Base-by-base conservation (phyloP, 345 rosid species). In the Luvunga scandens region DNA sequence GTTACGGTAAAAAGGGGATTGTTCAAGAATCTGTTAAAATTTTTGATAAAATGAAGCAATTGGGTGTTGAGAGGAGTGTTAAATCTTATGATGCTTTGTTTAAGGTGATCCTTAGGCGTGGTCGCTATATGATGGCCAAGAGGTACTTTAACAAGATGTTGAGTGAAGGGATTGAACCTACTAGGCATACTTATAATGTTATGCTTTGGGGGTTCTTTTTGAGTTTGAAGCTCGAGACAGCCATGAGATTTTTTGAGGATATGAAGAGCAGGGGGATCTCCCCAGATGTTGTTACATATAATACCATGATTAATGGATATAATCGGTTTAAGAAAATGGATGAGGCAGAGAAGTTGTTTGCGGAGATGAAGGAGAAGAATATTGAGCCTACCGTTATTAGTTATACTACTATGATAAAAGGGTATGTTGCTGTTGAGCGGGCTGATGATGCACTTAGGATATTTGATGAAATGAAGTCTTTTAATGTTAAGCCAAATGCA, bases 121-220 rank as follows among this genome's bases (percentile, higher is more conserved):
- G 98, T 13, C 62, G 98, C 69, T 92, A 93, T 81, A 90, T 92
- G 98, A 95, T 95, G 98, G 98, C 95, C 13, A 92, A 95, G 77
- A 85, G 98, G 83, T 89, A 83, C 61, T 95, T 93, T 68, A 95
- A 93, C 75, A 87, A 82, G 82, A 93, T 95, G 98, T 21, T 90
- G 33, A 79, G 77, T 76, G 97, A 91, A 78, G 95, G 98, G 78
- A 82, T 93, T 33, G 93, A 88, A 81, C 98, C 98, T 0, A 78
- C 91, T 24, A 73, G 89, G 71, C 97, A 92, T 55, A 95, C 98
- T 42, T 95, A 92, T 65, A 95, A 93, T 79, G 62, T 93, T 9
- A 82, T 95, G 94, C 77, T 95, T 27, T 93, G 98, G 97, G 98
- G 98, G 0, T 89, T 95, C 84, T 92, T 91, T 78, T 84, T 92